Base-by-base conservation (phyloP, 306 rosid genomes). In the Trifolium dubium region DNA sequence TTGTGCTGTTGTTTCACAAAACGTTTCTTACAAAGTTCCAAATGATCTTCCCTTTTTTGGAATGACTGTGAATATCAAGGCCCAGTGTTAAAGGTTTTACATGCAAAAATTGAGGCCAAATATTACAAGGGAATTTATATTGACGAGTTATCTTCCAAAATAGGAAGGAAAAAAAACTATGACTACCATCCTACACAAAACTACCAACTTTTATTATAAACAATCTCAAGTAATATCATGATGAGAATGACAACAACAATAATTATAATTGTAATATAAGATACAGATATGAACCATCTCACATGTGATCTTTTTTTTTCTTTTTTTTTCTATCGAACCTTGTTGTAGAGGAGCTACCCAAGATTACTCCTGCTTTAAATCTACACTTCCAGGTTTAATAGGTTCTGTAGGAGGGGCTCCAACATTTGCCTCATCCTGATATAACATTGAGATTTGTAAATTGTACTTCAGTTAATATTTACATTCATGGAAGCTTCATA, bases 331-430 rank as follows among this genome's bases (percentile, higher is more conserved):
- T 58, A 59, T 60, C 41, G 40, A 72, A 31, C 68, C 62, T 67
- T 19, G 39, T 9, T 13, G 64, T 19, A 60, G 17, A 80, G 12
- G 40, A 64, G 43, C 47, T 53, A 50, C 49, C 63, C 64, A 50
- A 58, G 43, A 39, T 56, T 86, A 92, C 56, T 92, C 97, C 67
- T 75, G 77, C 87, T 92, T 92, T 67, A 75, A 68, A 66, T 81
- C 81, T 10, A 62, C 81, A 65, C 69, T 82, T 40, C 30, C 85
- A 1, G 81, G 18, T 75, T 83, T 83, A 49, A 50, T 46, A 64
- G 83, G 62, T 58, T 77, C 85, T 40, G 66, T 60, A 43, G 69
- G 76, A 67, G 55, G 63, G 37, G 83, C 77, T 74, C 78, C 88
- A 77, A 63, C 71, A 41, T 77, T 75, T 67, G 80, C 88, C 58